Base-by-base conservation (phyloP, 345 rosid genomes). In the Iberis pinnata region DNA sequence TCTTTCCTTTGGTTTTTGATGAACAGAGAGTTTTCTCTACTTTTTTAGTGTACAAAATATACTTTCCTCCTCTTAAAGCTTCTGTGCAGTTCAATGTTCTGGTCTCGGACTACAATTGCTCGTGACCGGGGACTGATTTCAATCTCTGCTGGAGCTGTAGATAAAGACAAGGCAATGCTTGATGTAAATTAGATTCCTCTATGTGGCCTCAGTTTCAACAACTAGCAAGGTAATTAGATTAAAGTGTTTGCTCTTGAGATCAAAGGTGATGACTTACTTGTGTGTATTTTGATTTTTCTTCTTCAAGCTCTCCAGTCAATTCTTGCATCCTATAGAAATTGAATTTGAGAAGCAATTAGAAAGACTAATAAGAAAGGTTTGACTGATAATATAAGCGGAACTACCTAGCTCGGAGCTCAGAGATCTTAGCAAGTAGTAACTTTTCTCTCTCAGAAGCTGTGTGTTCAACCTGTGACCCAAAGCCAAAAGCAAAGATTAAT, bases 341-440 rank as follows among this genome's bases (percentile, higher is more conserved):
- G 22, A 36, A 18, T 56, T 25, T 41, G 12, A 40, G 12, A 46
- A 41, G 53, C 10, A 43, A 3, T 68, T 42, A 61, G 49, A 38
- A 42, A 42, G 25, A 53, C 15, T 12, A 14, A 45, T 1, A 24
- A 41, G 49, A 42, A 61, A 43, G 15, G 14, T 61, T 42, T 49
- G 41, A 10, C 26, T 56, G 13, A 17, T 12, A 46, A n/a, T 25
- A 46, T 57, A 41, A 24, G 40, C 51, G 26, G 59, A 66, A 79
- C 58, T 38, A 90, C 95, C 93, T 86, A 6, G 87, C 70, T 42
- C 80, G 87, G 48, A 83, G 86, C 71, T 88, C 97, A 12, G 85
- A 61, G 51, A 93, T 78, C 83, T 78, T 86, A 65, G 40, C 37
- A 15, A 80, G 73, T 60, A 93, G 73, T 61, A 67, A 47, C 9